Percentiles rank a stretch among this genome's conserved stretches.
phyloP scores from a whole-genome alignment of 1,284 basidiomycete genomes.

The Papiliotrema terrestris region DNA sequence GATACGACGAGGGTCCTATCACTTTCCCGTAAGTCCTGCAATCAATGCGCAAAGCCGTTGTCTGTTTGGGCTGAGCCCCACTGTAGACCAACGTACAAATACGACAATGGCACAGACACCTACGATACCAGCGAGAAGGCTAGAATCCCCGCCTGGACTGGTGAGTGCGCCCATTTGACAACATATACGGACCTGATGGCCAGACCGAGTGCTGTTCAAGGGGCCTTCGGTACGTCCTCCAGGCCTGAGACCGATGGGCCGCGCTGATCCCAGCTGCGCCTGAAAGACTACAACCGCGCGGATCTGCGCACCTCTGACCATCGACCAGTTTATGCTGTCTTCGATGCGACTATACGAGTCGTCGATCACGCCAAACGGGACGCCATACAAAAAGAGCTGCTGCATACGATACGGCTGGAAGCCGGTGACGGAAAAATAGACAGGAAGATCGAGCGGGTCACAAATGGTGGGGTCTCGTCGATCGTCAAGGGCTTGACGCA shows the following conservation, averaged over 20 bases:
- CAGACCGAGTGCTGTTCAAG: conserved; percentile 86
- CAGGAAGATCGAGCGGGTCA: conserved; percentile 16
- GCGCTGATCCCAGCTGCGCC: conserved; percentile 15
- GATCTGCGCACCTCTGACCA: conserved; percentile 90
- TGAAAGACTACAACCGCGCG: conserved; percentile 56
- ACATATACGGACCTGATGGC: background rate
- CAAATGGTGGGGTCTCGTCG: conserved; percentile 18
- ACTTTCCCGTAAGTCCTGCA: conserved; percentile 57
- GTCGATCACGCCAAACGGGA: conserved; percentile 73
- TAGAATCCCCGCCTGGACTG: conserved; percentile 96
- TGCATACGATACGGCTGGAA: conserved; percentile 12
- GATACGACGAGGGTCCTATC: conserved; percentile 84
- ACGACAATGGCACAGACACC: conserved; percentile 59
- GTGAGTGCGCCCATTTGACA: conserved; percentile 50
- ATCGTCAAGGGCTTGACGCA: conserved; percentile 23
- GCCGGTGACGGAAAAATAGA: conserved; percentile 5
- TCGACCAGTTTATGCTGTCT: conserved; percentile 84
- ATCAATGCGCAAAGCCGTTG: conserved; percentile 51
- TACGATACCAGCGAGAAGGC: conserved; percentile 97
- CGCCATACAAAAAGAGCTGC: conserved; percentile 61
- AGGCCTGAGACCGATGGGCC: conserved; percentile 54
- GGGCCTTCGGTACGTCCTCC: conserved; percentile 63
- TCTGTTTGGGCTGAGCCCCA: no score
- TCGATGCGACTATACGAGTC: conserved; percentile 70
- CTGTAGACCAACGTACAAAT: conserved; percentile 55